phyloP scores from a whole-genome alignment of 345 rosid species.

The Stellera chamaejasme region DNA sequence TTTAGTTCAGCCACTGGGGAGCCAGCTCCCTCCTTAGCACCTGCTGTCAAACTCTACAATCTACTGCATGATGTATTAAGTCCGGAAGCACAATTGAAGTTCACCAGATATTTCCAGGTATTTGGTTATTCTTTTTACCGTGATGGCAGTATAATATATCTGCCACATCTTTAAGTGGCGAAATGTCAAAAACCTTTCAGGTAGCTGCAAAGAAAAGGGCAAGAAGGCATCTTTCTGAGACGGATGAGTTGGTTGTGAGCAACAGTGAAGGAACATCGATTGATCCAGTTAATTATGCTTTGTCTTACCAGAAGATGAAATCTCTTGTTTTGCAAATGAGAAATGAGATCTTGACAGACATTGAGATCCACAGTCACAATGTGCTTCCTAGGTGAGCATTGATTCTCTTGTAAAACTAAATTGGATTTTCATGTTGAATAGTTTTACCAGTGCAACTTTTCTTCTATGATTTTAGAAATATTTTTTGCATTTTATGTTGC shows the following conservation, averaged over 20 bases:
- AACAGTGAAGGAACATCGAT: slow-evolving; percentile 37
- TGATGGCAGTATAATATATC: slow-evolving; percentile 1
- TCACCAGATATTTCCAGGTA: slow-evolving; percentile 89
- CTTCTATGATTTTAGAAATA: slow-evolving; percentile 1
- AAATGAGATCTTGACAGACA: slow-evolving; percentile 75
- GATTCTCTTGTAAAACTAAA: neutral
- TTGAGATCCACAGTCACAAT: slow-evolving; percentile 69
- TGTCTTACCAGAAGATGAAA: slow-evolving; percentile 80
- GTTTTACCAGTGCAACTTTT: neutral
- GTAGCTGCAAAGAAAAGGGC: slow-evolving; percentile 84
- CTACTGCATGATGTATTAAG: slow-evolving; percentile 81
- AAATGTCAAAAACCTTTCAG: slow-evolving; percentile 29
- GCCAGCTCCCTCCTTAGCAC: slow-evolving; percentile 72
- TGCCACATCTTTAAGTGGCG: slow-evolving; percentile 5
- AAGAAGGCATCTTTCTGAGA: slow-evolving; percentile 63
- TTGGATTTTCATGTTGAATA: neutral
- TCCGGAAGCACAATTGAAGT: slow-evolving; percentile 78
- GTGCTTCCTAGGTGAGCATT: slow-evolving; percentile 70
- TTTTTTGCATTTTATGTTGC: neutral
- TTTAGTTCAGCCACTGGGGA: slow-evolving; percentile 67
- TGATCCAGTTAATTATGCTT: slow-evolving; percentile 40
- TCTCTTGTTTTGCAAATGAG: slow-evolving; percentile 51
- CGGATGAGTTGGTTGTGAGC: slow-evolving; percentile 59
- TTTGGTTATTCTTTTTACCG: slow-evolving; percentile 4
- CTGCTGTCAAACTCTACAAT: slow-evolving; percentile 80